Evolutionary conservation across 2,329 filamentous ascomycete species (phyloP).

Genomic region (Exophiala xenobiotica): DNA sequence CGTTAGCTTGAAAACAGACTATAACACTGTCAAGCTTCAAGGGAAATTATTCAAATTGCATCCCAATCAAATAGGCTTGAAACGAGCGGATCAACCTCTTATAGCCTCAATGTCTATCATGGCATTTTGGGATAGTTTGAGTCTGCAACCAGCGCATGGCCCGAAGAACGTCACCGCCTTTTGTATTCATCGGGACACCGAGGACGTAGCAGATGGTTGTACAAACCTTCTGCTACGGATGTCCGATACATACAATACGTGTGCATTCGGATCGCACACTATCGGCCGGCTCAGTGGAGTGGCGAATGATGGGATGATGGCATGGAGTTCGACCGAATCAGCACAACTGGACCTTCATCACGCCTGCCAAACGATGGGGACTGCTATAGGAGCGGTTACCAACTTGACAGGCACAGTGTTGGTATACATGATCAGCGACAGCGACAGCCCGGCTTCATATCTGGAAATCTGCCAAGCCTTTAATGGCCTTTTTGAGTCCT

Average conservation of each 20-base stretch:
- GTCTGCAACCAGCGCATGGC: conserved; percentile 56
- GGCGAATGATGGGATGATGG: conserved; percentile 39
- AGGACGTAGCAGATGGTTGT: conserved; percentile 46
- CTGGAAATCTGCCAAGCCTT: conserved; percentile 57
- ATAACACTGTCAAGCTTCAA: conserved; percentile 32
- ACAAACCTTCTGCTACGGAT: conserved; percentile 55
- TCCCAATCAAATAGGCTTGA: conserved; percentile 55
- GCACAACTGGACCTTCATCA: conserved; percentile 34
- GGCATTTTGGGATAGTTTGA: conserved; percentile 62
- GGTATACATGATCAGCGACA: conserved; percentile 58
- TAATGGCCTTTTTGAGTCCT: conserved; percentile 56
- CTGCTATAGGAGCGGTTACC: conserved; percentile 37
- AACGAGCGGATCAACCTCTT: conserved; percentile 53
- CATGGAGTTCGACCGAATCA: conserved; percentile 37
- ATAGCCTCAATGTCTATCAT: conserved; percentile 58
- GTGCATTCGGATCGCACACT: conserved; percentile 55
- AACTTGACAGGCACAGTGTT: conserved; percentile 47
- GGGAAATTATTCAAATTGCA: conserved; percentile 42
- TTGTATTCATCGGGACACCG: conserved; percentile 54
- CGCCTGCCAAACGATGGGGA: conserved; percentile 40
- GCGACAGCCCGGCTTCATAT: conserved; percentile 42
- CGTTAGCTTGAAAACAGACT: conserved; percentile 25
- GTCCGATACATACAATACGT: conserved; percentile 55
- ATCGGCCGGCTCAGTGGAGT: conserved; percentile 44
- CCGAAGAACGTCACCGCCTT: conserved; percentile 59